These are phyloP conservation scores for Ophioceras dolichostomum DNA, from an alignment of 2,329 filamentous ascomycete genomes.

Conservation along the genomic window DNA sequence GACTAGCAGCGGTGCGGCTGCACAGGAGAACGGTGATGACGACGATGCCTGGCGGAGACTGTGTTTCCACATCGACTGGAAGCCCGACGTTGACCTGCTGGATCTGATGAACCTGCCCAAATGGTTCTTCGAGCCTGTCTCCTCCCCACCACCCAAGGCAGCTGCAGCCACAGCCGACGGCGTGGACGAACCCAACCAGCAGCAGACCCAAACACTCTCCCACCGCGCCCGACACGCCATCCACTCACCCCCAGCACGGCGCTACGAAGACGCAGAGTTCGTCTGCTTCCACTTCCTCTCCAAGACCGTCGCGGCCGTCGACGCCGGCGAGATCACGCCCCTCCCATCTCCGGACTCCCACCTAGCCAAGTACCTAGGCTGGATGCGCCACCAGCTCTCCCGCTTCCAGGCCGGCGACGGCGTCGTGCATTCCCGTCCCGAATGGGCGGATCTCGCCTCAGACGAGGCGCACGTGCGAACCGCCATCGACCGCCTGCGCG, in stretches of 20 bases:
- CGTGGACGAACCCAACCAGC: not conserved
- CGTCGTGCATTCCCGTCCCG: too few species aligned
- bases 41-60: not conserved
- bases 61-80: slow-evolving; percentile 2
- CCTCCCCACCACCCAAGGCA: too few species aligned
- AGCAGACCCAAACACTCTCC: not conserved
- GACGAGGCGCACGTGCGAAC: not conserved
- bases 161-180: not conserved
- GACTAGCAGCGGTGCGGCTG: not conserved
- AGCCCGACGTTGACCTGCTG: slow-evolving; percentile 5
- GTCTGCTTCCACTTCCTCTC: slow-evolving; percentile 6
- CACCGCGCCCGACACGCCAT: too few species aligned
- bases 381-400: slow-evolving; percentile 7
- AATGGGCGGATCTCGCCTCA: not conserved
- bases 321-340: not conserved
- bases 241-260: too few species aligned
- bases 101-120: slow-evolving; percentile 9
- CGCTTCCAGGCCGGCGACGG: not conserved
- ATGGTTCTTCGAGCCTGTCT: not conserved
- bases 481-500: not conserved
- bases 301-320: not conserved
- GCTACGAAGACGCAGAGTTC: slow-evolving; percentile 1
- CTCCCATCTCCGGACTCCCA: not conserved
- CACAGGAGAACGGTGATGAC: not conserved
- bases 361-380: slow-evolving; percentile 5